These are phyloP conservation scores for Ensete ventricosum DNA, from an alignment of 176 grass and related monocot genomes.

Conservation along the genomic window DNA sequence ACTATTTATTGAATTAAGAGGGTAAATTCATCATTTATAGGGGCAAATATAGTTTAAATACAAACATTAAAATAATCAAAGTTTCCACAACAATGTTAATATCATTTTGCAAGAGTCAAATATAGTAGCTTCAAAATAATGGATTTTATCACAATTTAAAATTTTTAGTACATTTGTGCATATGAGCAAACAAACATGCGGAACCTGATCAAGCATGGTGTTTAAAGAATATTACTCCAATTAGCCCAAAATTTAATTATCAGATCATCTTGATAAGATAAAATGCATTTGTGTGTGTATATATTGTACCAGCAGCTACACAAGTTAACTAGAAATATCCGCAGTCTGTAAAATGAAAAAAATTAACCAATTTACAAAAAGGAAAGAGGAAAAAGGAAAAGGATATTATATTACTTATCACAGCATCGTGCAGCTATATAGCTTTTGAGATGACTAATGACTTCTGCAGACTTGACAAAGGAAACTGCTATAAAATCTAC, in stretches of 20 bases:
- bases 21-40: too few species aligned
- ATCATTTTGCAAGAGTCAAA: too few species aligned
- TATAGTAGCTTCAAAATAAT: too few species aligned
- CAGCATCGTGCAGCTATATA: slow-evolving; percentile 75
- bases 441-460: slow-evolving; percentile 92
- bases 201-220: not conserved
- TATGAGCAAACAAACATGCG: not conserved
- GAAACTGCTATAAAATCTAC: slow-evolving; percentile 98
- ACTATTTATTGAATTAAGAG: too few species aligned
- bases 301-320: not conserved
- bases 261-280: not conserved
- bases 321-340: not conserved
- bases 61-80: too few species aligned
- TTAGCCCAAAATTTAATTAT: not conserved
- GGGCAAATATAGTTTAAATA: too few species aligned
- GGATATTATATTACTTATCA: slow-evolving; percentile 34
- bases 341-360: not conserved
- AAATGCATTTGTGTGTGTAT: not conserved
- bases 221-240: not conserved
- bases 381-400: not conserved
- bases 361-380: not conserved
- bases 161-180: not conserved
- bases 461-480: slow-evolving; percentile 97
- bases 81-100: too few species aligned
- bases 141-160: not conserved